Base-by-base conservation (phyloP, 2,329 filamentous ascomycete genomes). In the Leptographium procerum region DNA sequence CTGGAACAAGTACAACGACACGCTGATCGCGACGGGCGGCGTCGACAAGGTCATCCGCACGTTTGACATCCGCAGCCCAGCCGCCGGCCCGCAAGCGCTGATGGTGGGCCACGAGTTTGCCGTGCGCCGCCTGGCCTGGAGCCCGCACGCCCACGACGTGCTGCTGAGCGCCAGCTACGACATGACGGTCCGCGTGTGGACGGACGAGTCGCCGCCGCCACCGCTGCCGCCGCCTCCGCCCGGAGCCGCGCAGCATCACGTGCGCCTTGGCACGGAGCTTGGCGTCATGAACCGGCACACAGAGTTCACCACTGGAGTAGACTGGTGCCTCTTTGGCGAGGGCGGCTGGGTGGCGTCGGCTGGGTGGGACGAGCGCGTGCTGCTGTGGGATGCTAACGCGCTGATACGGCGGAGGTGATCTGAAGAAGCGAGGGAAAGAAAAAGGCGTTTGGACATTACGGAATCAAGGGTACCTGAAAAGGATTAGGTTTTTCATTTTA, bases 1-100 rank as follows among this genome's bases (percentile, higher is more conserved):
- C 72, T 99, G 94, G 94, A 99, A 99, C 75, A 99, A 99, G 73
- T 99, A 99, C 73, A 83, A 88, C 45, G 84, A 91, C 64, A 87
- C 85, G 0, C 78, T 96, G 29, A 76, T 99, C 57, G 94, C 94
- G 0, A 90, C 90, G 0, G 94, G 84, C 1, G 92, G 94, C 57
- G 94, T 97, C 4, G 94, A 99, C 71, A 82, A 88, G 57, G 75
- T 87, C 22, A 86, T 99, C 61, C 85, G 94, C 53, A 94, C 88
- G 0, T 97, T 97, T 67, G 94, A 99, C 70, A 86, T 96, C 52
- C 81, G 94, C 50, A 87, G 84, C 66, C 87, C 89, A 1, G 74
- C 78, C 6, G 83, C 79, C 6, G 90, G 90, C 0, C 89, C 92
- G 0, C 69, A 89, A 11, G 79, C 87, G 8, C 72, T 91, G 4